A percentile compares a stretch with the other conserved stretches of the same genome.
Evolutionary conservation across 148 eudicot genomes (phyloP).

Genomic region (Beta vulgaris): DNA sequence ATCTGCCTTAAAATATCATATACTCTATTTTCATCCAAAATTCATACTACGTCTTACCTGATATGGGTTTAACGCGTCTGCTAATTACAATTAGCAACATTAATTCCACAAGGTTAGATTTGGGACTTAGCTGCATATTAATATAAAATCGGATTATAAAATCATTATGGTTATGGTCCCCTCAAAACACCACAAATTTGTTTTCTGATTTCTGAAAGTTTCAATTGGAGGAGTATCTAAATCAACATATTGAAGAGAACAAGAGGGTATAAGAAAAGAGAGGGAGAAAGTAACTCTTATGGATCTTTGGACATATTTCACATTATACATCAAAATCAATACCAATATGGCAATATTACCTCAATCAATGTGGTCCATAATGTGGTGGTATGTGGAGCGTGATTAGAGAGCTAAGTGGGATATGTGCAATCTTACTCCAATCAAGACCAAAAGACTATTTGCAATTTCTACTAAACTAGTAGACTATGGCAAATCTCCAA

Average conservation of each 20-base stretch:
- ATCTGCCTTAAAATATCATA: neutral
- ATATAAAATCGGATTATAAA: neutral
- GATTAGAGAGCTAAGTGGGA: neutral
- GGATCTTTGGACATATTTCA: neutral
- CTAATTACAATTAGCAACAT: neutral
- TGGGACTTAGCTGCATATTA: neutral
- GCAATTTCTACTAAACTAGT: neutral
- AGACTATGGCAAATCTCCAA: too few species aligned
- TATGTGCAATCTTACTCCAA: neutral
- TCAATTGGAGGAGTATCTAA: neutral
- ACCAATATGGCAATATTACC: neutral
- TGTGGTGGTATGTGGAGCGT: neutral
- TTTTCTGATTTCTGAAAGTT: neutral
- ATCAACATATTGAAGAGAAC: neutral
- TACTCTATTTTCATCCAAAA: neutral
- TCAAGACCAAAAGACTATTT: neutral
- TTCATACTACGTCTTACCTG: conserved; percentile 1
- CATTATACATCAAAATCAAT: neutral
- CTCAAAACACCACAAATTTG: neutral
- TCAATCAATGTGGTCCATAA: too few species aligned
- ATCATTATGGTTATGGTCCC: conserved; percentile 6
- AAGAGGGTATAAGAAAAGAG: neutral
- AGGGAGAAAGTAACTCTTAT: neutral
- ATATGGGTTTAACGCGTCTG: conserved; percentile 2
- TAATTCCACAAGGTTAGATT: neutral